Evolutionary conservation across 495 filamentous ascomycete genomes (phyloP).

Genomic region (Alectoria sarmentosa): DNA sequence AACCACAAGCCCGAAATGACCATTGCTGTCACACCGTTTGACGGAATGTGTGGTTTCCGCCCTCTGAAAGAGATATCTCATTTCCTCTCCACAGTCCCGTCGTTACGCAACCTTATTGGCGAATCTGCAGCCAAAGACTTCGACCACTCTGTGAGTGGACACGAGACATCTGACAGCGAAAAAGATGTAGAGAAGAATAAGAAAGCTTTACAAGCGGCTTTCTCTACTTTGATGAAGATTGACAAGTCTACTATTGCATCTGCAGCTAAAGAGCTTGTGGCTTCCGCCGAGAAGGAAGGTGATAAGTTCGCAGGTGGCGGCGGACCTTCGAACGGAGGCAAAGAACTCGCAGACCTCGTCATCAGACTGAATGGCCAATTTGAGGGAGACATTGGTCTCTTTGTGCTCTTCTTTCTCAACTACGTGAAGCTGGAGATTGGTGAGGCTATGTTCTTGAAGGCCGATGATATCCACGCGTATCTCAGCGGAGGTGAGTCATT

Average conservation of each 20-base stretch:
- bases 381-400: constrained; percentile 67
- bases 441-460: constrained; percentile 92
- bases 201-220: constrained; percentile 64
- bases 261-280: constrained; percentile 59
- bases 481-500: constrained; percentile 55
- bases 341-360: constrained; percentile 69
- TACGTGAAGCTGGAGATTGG: constrained; percentile 74
- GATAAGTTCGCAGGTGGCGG: constrained; percentile 57
- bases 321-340: constrained; percentile 50
- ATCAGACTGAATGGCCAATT: constrained; percentile 68
- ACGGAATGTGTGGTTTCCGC: constrained; percentile 92
- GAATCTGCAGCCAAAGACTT: constrained; percentile 61
- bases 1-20: constrained; percentile 99
- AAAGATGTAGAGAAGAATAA: constrained; percentile 62
- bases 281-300: constrained; percentile 56
- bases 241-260: constrained; percentile 55
- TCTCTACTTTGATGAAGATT: constrained; percentile 73
- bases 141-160: constrained; percentile 55
- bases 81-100: constrained; percentile 67
- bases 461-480: constrained; percentile 96
- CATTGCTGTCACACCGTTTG: constrained; percentile 92
- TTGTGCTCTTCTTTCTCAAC: constrained; percentile 77
- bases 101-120: constrained; percentile 71
- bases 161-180: constrained; percentile 54
- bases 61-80: constrained; percentile 79